Base-by-base conservation (phyloP, 1,139 yeast species). In the Magnusiomyces tetraspermus region DNA sequence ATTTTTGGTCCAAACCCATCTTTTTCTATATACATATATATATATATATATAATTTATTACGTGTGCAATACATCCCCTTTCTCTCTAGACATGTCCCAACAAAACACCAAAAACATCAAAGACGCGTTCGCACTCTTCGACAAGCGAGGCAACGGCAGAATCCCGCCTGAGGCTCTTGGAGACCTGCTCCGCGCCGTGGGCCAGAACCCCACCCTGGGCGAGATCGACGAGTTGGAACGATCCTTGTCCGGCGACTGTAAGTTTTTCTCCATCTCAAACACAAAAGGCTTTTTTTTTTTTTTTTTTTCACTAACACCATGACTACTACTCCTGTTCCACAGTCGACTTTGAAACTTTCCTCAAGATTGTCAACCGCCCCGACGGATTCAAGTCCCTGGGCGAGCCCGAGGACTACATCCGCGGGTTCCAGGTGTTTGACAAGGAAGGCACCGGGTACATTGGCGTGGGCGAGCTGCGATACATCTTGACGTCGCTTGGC, bases 351-450 rank as follows among this genome's bases (percentile, higher is more conserved):
- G 92, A 83, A 52, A 80, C 89, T 17, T 88, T 85, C 69, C 81
- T 83, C 59, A 79, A 80, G 68, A 78, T 87, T 62, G 83, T 87
- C 61, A 82, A 83, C 68, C 81, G 96, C 70, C 95, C 94, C 49
- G 90, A 85, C 63, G 96, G 96, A 0, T 88, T 87, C 78, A 84
- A 85, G 70, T 83, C 90, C 37, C 77, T 86, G 57, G 96, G 96
- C n/a, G 85, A 85, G 63, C 92, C 95, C 26, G 98, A 92, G 67
- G 99, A 92, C 70, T 92, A 92, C 71, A 82, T 92, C 65, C 86
- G 94, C 66, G 98, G 97, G 1, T 92, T 92, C 79, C 97, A 92
- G 72, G 97, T 92, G 11, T 92, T 92, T 61, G 99, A 92, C 73
- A 94, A 88, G 67, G 95, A 92, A 69, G 97, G 97, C 54, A 97